Conservation (phyloP, 768 basidiomycete genomes). For the Tricholomella constricta region DNA sequence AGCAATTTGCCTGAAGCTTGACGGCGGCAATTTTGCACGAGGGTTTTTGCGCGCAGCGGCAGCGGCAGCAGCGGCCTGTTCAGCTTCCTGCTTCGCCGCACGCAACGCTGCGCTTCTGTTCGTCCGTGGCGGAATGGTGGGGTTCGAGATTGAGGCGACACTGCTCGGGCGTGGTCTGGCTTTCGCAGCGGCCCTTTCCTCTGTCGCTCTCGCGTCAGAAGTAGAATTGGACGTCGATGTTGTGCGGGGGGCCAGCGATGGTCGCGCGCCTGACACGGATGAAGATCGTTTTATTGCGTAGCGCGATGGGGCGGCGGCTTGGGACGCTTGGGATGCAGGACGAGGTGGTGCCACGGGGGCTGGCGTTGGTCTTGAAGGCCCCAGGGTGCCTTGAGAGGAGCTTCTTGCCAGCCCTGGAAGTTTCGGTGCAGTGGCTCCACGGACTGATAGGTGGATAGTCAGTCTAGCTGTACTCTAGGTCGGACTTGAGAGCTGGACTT, state of each 20-base stretch:
- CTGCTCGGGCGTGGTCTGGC: conserved; percentile 57
- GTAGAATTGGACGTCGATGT: conserved; percentile 7
- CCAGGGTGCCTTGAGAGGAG: conserved; percentile 39
- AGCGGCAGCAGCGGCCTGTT: conserved; percentile 39
- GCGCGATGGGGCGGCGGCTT: conserved; percentile 24
- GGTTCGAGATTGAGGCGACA: conserved; percentile 43
- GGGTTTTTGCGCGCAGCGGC: conserved; percentile 40
- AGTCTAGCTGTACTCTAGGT: neutral
- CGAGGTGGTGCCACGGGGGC: conserved; percentile 19
- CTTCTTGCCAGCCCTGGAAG: conserved; percentile 46
- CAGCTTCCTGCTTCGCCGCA: conserved; percentile 65
- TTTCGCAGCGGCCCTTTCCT: conserved; percentile 16
- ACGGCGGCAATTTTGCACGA: conserved; percentile 35
- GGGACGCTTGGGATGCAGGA: conserved; percentile 31
- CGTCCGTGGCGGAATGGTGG: conserved; percentile 65
- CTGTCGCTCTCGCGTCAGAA: conserved; percentile 9
- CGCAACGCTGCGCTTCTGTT: conserved; percentile 77
- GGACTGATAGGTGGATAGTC: conserved; percentile 41
- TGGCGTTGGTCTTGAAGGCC: conserved; percentile 8
- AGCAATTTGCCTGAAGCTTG: conserved; percentile 43
- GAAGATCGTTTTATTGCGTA: conserved; percentile 14
- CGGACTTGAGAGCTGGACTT: conserved; percentile 29
- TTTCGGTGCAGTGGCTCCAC: conserved; percentile 43
- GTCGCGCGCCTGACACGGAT: conserved; percentile 34
- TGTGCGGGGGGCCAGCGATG: conserved; percentile 24